phyloP scores from a whole-genome alignment of 345 rosid genomes.

The Salix brachista region DNA sequence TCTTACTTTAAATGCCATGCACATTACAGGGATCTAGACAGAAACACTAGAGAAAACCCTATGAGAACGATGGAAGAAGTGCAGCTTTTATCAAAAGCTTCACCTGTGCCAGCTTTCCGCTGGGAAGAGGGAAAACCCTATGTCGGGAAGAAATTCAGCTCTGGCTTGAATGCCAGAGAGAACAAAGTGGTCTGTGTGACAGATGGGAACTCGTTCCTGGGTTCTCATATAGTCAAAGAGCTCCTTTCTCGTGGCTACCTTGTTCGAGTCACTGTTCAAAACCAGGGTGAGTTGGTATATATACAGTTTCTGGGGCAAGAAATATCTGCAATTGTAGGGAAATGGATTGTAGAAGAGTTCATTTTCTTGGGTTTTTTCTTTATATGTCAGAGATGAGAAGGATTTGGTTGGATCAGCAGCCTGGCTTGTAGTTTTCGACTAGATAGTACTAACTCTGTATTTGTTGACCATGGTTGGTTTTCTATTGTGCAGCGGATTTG shows the following conservation, averaged over 20 bases:
- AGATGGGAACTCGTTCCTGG: constrained; percentile 36
- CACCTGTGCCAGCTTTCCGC: constrained; percentile 1
- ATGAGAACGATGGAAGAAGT: constrained; percentile 10
- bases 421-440: neutral
- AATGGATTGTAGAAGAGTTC: neutral
- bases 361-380: neutral
- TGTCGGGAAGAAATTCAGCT: constrained; percentile 3
- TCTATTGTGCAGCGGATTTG: constrained; percentile 17
- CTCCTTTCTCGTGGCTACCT: constrained; percentile 34
- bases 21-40: neutral
- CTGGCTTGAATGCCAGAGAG: constrained; percentile 23
- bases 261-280: constrained; percentile 36
- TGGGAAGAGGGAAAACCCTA: constrained; percentile 10
- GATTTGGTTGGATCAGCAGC: neutral
- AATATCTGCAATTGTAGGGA: neutral
- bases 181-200: constrained; percentile 39
- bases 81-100: constrained; percentile 2
- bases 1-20: neutral
- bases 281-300: constrained; percentile 19
- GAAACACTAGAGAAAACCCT: neutral
- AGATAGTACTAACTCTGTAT: no score
- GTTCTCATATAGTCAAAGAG: constrained; percentile 27
- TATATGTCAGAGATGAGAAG: neutral
- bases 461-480: neutral
- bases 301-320: neutral